Conservation (phyloP, 768 basidiomycete genomes). For the Macrolepiota fuliginosa region DNA sequence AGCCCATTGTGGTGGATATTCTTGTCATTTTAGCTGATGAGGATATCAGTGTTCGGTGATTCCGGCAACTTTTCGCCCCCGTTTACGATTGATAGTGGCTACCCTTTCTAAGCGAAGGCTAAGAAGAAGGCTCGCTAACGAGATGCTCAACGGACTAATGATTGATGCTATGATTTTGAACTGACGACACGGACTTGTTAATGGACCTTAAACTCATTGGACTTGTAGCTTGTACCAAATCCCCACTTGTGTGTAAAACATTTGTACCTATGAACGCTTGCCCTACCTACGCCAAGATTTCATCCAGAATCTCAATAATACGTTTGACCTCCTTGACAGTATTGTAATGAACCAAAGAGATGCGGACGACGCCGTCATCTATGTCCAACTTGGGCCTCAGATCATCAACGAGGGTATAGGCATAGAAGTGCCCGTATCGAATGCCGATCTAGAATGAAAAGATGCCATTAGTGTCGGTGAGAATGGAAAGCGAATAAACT, state of each 20-base stretch:
- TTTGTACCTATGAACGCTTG: constrained; percentile 22
- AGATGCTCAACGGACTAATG: constrained; percentile 7
- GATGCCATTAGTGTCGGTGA: not conserved
- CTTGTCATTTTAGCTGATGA: not conserved
- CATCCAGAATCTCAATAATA: not conserved
- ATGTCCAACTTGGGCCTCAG: constrained; percentile 56
- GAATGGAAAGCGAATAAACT: not conserved
- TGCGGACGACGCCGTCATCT: constrained; percentile 67
- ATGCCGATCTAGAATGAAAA: constrained; percentile 60
- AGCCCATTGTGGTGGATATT: not conserved
- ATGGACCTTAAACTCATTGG: not conserved
- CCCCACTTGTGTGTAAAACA: constrained; percentile 42
- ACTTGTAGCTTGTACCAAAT: not conserved
- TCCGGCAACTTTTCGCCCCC: constrained; percentile 25
- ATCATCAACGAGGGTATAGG: constrained; percentile 56
- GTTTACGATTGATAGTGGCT: constrained; percentile 1
- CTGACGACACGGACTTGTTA: not conserved
- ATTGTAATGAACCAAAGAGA: constrained; percentile 35
- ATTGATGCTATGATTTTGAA: constrained; percentile 18
- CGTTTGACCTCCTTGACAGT: not conserved
- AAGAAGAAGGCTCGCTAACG: not conserved
- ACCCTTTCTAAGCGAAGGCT: not conserved
- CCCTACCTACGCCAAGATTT: not conserved
- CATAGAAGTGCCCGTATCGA: constrained; percentile 78
- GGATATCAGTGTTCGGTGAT: constrained; percentile 27